Evolutionary conservation across 495 filamentous ascomycete genomes (phyloP).

Genomic region (Aspergillus ellipticus): DNA sequence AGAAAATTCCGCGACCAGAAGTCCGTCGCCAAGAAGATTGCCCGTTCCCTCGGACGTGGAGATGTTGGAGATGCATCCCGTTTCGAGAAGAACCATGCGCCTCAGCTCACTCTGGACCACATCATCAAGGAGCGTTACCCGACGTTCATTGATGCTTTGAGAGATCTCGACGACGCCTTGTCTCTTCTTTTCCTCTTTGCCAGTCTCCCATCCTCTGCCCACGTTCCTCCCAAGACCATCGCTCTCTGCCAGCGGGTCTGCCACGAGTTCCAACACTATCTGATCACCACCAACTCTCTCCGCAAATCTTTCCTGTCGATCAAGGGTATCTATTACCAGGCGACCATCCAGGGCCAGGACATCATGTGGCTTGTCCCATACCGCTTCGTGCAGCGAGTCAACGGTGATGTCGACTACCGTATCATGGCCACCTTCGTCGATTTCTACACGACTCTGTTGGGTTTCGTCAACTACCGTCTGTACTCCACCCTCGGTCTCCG

Average conservation of each 20-base stretch:
- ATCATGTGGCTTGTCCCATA: constrained; percentile 97
- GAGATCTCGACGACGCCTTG: constrained; percentile 93
- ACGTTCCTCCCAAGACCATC: constrained; percentile 89
- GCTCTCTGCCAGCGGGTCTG: constrained; percentile 85
- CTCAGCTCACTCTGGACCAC: constrained; percentile 86
- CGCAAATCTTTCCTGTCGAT: constrained; percentile 96
- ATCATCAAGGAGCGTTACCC: constrained; percentile 97
- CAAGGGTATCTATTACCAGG: constrained; percentile 99
- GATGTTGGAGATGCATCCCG: constrained; percentile 82
- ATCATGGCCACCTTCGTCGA: constrained; percentile 99
- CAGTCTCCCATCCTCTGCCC: constrained; percentile 82
- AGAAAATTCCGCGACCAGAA: constrained; percentile 97
- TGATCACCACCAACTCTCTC: constrained; percentile 84
- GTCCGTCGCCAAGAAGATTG: constrained; percentile 92
- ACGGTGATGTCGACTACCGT: constrained; percentile 91
- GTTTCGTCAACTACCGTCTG: constrained; percentile 91
- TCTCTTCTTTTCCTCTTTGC: constrained; percentile 97
- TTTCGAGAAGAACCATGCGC: constrained; percentile 79
- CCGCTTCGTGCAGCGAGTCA: constrained; percentile 89
- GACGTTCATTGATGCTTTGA: constrained; percentile 89
- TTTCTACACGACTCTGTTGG: constrained; percentile 93
- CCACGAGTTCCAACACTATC: constrained; percentile 94
- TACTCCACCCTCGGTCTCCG: constrained; percentile 87
- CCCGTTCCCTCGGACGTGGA: constrained; percentile 80
- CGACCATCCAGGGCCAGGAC: constrained; percentile 96